phyloP scores from a whole-genome alignment of 768 basidiomycete species.

The Panellus pusillus region DNA sequence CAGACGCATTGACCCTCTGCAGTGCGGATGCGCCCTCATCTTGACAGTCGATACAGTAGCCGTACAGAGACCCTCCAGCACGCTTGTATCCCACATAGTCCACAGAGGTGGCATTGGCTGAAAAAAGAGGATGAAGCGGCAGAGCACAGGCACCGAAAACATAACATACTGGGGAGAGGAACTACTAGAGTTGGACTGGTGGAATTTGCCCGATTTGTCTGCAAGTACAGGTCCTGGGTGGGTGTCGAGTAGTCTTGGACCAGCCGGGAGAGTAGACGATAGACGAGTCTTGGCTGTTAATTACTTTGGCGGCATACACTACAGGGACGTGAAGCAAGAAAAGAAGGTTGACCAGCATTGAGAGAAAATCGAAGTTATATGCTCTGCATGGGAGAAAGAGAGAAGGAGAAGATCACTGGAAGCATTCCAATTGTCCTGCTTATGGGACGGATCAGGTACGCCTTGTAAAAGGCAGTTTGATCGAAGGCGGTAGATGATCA shows the following conservation, averaged over 20 bases:
- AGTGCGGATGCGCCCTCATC: neutral
- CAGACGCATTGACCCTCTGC: constrained; percentile 24
- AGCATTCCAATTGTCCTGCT: no score
- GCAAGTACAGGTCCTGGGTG: neutral
- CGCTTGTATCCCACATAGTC: constrained; percentile 29
- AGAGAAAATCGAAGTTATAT: constrained; percentile 8
- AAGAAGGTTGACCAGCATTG: constrained; percentile 17
- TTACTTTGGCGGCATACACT: constrained; percentile 10
- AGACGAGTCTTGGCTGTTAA: constrained; percentile 7
- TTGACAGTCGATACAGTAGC: constrained; percentile 31
- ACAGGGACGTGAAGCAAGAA: constrained; percentile 7
- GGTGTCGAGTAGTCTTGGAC: constrained; percentile 9
- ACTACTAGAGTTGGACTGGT: constrained; percentile 21
- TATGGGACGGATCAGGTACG: no score
- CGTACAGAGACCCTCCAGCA: constrained; percentile 27
- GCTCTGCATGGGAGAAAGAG: constrained; percentile 16
- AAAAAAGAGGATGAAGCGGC: neutral
- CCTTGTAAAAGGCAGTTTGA: no score
- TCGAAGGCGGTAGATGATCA: no score
- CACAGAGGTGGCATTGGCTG: constrained; percentile 27
- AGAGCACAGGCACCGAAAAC: neutral
- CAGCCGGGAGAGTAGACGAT: constrained; percentile 16
- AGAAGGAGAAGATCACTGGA: constrained; percentile 5
- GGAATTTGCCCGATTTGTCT: constrained; percentile 4
- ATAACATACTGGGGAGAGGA: constrained; percentile 28